Base-by-base conservation (phyloP, 2,329 filamentous ascomycete species). In the Pyricularia pennisetigena region DNA sequence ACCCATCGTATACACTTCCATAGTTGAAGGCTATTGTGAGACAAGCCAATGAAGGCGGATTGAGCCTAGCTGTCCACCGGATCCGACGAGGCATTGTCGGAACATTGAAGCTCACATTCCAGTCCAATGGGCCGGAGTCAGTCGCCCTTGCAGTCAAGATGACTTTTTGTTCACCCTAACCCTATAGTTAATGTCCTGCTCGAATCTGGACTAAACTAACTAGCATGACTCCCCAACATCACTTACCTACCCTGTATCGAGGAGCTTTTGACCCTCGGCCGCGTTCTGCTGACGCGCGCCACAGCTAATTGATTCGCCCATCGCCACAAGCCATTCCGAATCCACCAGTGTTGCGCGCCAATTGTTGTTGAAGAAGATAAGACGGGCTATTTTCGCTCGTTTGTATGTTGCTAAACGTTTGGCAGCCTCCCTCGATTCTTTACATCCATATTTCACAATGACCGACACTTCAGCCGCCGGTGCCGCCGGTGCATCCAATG, bases 401-500 rank as follows among this genome's bases (percentile, higher is more conserved):
- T 49, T 49, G 6, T 49, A 20, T 49, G 6, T n/a, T n/a, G 2
- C 16, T n/a, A 20, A n/a, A 10, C 16, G 20, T 9, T 20, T 16
- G 7, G 20, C 41, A n/a, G 41, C 5, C n/a, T 49, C 20, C 4
- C 41, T 49, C 20, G 20, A 49, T 49, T 6, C 20, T 1, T 8
- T 20, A 6, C n/a, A 16, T 8, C 16, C 2, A 3, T 8, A 49
- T 1, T 26, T 24, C 10, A 7, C 64, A 24, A 66, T 66, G 64
- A 49, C 64, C 24, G 68, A 67, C 59, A 66, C 72, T 32, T 71
- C 76, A 73, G 66, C 66, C 28, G 61, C 66, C 23, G 66, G 66
- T 20, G 61, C 30, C 35, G 57, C 57, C n/a, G 57, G 41, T 23
- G 41, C 35, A 7, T 54, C 49, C 23, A 75, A 78, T 30, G 83